Evolutionary conservation across 352 stramenopile species (phyloP).

Genomic region (Chrysophaeum taylorii): DNA sequence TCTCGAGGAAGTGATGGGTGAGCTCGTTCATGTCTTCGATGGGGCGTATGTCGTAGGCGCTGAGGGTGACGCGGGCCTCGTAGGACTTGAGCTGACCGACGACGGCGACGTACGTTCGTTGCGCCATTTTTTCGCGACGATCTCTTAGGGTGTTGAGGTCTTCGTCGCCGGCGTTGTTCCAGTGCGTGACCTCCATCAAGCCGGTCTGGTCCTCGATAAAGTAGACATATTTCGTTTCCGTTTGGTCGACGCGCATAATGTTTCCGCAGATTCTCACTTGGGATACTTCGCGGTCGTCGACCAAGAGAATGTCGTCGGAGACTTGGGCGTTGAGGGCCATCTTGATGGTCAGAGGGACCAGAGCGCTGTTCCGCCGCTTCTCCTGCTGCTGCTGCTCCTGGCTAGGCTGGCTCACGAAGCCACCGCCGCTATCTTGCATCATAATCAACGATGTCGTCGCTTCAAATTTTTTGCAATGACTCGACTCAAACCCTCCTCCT

Average conservation of each 20-base stretch:
- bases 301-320: conserved; percentile 54
- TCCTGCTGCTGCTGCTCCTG: neutral
- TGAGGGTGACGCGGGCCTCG: conserved; percentile 67
- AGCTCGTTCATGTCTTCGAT: conserved; percentile 81
- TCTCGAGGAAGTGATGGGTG: conserved; percentile 86
- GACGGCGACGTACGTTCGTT: conserved; percentile 72
- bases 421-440: neutral
- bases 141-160: conserved; percentile 11
- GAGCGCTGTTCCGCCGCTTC: conserved; percentile 15
- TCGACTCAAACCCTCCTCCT: no score
- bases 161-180: conserved; percentile 65
- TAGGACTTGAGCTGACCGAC: conserved; percentile 81
- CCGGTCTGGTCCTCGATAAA: conserved; percentile 85
- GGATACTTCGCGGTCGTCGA: conserved; percentile 74
- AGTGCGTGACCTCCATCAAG: conserved; percentile 74
- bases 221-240: conserved; percentile 79
- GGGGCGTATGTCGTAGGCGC: conserved; percentile 66
- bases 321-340: conserved; percentile 31
- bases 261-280: conserved; percentile 75
- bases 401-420: neutral
- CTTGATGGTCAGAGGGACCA: conserved; percentile 77
- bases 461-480: no score
- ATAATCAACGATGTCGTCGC: no score
- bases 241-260: conserved; percentile 55
- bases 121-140: conserved; percentile 19